Evolutionary conservation across 352 stramenopile genomes (phyloP).

Genomic region (Globisporangium iwayamae): DNA sequence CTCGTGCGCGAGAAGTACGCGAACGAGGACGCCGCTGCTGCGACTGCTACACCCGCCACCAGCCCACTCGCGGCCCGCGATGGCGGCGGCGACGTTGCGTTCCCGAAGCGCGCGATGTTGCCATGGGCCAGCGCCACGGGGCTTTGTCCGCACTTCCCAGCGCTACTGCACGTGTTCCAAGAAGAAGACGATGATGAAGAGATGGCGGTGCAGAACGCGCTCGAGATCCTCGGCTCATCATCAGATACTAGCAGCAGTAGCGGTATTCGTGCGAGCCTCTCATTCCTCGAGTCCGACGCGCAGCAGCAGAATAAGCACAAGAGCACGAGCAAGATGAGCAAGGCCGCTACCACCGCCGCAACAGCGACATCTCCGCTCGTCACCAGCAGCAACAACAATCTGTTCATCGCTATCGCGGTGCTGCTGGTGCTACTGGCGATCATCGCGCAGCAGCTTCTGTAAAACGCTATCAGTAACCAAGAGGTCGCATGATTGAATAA

Average conservation of each 20-base stretch:
- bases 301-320: slow-evolving; percentile 7
- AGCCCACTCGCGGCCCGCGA: slow-evolving; percentile 28
- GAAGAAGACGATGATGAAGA: slow-evolving; percentile 41
- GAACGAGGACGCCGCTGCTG: neutral
- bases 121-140: slow-evolving; percentile 29
- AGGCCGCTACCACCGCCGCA: slow-evolving; percentile 10
- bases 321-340: neutral
- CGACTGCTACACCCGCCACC: neutral
- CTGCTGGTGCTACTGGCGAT: slow-evolving; percentile 27
- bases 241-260: slow-evolving; percentile 1
- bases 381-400: neutral
- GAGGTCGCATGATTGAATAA: too few relatives aligned
- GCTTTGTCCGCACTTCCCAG: slow-evolving; percentile 18
- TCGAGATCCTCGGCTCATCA: slow-evolving; percentile 48
- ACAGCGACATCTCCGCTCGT: slow-evolving; percentile 7
- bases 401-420: slow-evolving; percentile 37
- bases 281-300: slow-evolving; percentile 17
- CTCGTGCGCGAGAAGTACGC: slow-evolving; percentile 24
- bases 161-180: slow-evolving; percentile 45
- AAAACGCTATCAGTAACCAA: neutral
- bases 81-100: slow-evolving; percentile 21
- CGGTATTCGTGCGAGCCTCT: slow-evolving; percentile 2
- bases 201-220: slow-evolving; percentile 35
- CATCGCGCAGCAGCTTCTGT: slow-evolving; percentile 20
- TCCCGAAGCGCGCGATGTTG: slow-evolving; percentile 44